Evolutionary conservation across 768 basidiomycete species (phyloP).

Genomic region (Collybia nuda): DNA sequence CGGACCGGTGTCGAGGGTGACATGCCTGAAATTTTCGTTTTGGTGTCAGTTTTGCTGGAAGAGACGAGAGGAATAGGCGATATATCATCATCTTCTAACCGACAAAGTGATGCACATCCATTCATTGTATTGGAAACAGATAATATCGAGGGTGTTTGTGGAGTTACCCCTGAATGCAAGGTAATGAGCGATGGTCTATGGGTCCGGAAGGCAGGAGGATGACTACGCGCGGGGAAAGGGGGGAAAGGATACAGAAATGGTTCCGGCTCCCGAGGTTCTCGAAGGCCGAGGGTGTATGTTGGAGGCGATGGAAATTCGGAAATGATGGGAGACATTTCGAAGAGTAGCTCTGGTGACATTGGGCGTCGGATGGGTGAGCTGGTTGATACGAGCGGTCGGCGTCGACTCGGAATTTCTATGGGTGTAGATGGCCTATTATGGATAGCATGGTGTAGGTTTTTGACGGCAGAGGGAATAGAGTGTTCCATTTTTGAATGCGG

Average conservation of each 20-base stretch:
- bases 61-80: constrained; percentile 2
- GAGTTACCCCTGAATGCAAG: not conserved
- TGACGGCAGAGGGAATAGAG: constrained; percentile 2
- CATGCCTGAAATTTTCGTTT: constrained; percentile 38
- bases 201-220: constrained; percentile 8
- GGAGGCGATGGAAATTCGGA: constrained; percentile 21
- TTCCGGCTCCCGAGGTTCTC: constrained; percentile 23
- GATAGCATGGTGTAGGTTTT: constrained; percentile 10
- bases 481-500: constrained; percentile 8
- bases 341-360: constrained; percentile 48
- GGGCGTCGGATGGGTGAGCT: constrained; percentile 28
- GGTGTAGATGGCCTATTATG: constrained; percentile 34
- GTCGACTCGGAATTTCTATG: constrained; percentile 44
- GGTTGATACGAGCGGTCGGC: constrained; percentile 18
- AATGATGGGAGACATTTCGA: constrained; percentile 50
- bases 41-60: constrained; percentile 13
- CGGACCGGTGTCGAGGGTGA: constrained; percentile 25
- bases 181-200: constrained; percentile 5
- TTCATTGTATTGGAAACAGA: constrained; percentile 3
- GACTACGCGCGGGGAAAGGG: constrained; percentile 17
- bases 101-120: not conserved
- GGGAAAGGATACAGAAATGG: constrained; percentile 43
- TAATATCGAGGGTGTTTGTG: not conserved
- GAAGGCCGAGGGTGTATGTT: constrained; percentile 16
- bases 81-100: constrained; percentile 3